Percentiles rank a stretch among this genome's conserved stretches.
Evolutionary conservation across 352 stramenopile genomes (phyloP).

Genomic region (Globisporangium radiosum): DNA sequence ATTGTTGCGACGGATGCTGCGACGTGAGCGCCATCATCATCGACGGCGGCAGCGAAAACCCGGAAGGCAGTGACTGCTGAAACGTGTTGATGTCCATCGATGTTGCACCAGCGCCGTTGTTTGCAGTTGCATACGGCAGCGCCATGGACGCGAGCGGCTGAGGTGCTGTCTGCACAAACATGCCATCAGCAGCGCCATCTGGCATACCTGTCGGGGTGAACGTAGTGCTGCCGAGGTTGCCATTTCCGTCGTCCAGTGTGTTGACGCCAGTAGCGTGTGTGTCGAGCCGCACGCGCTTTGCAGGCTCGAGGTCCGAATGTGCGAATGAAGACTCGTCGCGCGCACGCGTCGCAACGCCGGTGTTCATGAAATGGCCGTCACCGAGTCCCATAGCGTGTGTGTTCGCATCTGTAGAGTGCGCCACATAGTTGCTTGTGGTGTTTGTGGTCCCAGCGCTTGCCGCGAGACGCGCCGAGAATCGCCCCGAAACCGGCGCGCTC

Average conservation of each 20-base stretch:
- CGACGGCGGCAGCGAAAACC: constrained; percentile 17
- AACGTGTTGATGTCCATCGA: constrained; percentile 22
- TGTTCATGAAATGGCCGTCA: not conserved
- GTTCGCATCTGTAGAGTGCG: not conserved
- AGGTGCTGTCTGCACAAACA: too few species aligned
- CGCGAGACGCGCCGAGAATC: not conserved
- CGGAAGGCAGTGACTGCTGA: constrained; percentile 25
- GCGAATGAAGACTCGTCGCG: constrained; percentile 1
- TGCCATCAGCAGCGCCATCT: not conserved
- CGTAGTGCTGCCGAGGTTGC: not conserved
- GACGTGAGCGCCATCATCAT: constrained; percentile 12
- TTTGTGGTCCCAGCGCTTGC: not conserved
- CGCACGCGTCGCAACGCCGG: constrained; percentile 1
- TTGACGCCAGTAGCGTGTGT: not conserved
- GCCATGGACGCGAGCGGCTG: too few species aligned
- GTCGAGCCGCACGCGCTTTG: constrained; percentile 6
- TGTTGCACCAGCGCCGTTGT: not conserved
- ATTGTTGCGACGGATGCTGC: constrained; percentile 14
- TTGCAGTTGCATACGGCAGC: too few species aligned
- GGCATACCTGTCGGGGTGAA: not conserved
- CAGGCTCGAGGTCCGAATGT: not conserved
- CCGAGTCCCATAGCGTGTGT: not conserved
- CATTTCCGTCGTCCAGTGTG: constrained; percentile 5
- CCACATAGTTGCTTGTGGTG: not conserved
- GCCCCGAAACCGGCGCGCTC: constrained; percentile 1